Base-by-base conservation (phyloP, 768 basidiomycete genomes). In the Xanthoconium stramineum region DNA sequence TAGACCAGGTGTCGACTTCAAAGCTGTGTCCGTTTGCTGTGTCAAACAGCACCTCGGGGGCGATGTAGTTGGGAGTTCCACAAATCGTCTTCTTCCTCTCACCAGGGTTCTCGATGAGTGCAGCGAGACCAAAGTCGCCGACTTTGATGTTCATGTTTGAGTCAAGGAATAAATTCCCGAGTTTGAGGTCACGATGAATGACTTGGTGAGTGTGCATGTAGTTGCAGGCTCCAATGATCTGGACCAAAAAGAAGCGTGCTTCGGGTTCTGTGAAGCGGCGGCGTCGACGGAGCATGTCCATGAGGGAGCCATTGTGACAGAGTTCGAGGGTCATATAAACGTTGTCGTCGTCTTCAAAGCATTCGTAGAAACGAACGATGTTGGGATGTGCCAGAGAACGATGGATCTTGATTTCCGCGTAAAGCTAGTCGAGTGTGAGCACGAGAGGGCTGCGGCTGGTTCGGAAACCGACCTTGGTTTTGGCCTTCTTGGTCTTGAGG, bases 41-140 rank as follows among this genome's bases (percentile, higher is more conserved):
- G 69, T 98, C 94, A 69, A 96, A 97, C 61, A 99, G 76, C 24
- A 98, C 94, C 69, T 98, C 96, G 0, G 97, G 97, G 0, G 97
- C 96, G 60, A 99, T 98, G 69, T 99, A 98, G 69, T 99, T 98
- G 2, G 96, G 97, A 0, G 96, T 99, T 1, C 96, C 96, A 62
- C 97, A 98, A 46, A 98, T 97, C 0, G 96, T 99, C 84, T 98
- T 98, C 81, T 98, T 97, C 67, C 96, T 77, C 72, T 98, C 96
- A 0, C 96, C 96, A 12, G 91, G 91, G 68, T 85, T 95, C 76
- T 98, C 95, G 47, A 98, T 96, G 47, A 99, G 81, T 2, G 96
- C 97, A 0, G 97, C 96, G 20, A 99, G 79, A 11, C 96, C 96
- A 74, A 99, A 97, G 75, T 99, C 96, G 20, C 94, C 96, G 19